Evolutionary conservation across 179 eudicot genomes (phyloP).

Genomic region (Amaranthus tricolor): DNA sequence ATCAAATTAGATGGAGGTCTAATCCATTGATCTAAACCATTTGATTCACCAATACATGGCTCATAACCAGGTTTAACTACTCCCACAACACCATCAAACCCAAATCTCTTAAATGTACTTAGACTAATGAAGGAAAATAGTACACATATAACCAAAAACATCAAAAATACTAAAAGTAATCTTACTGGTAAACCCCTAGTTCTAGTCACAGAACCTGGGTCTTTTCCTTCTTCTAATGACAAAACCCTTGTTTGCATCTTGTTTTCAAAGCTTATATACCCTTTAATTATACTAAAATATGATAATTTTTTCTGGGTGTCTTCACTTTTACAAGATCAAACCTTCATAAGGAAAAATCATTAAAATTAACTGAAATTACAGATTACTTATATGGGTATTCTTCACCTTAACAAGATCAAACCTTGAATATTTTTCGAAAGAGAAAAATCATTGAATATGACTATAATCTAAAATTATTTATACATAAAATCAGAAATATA

Average conservation of each 20-base stretch:
- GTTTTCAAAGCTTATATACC: not conserved
- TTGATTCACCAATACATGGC: conserved; percentile 44
- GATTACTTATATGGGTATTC: not conserved
- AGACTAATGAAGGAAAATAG: conserved; percentile 58
- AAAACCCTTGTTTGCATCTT: conserved; percentile 41
- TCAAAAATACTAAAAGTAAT: conserved; percentile 47
- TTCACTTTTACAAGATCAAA: not conserved
- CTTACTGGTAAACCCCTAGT: conserved; percentile 65
- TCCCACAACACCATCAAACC: conserved; percentile 39
- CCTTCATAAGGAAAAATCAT: no score
- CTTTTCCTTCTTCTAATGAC: conserved; percentile 78
- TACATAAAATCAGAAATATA: not conserved
- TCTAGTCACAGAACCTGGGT: conserved; percentile 38
- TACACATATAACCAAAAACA: conserved; percentile 55
- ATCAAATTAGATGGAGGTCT: conserved; percentile 42
- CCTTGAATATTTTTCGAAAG: not conserved
- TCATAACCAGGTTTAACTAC: conserved; percentile 41
- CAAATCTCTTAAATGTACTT: conserved; percentile 49
- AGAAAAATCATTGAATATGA: not conserved
- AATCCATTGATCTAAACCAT: conserved; percentile 36
- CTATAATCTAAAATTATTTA: not conserved
- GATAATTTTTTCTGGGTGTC: not conserved
- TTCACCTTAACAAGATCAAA: conserved; percentile 14
- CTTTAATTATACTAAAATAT: not conserved
- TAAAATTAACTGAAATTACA: no score